Base-by-base conservation (phyloP, 2,329 filamentous ascomycete genomes). In the Hypoxylon sp. region DNA sequence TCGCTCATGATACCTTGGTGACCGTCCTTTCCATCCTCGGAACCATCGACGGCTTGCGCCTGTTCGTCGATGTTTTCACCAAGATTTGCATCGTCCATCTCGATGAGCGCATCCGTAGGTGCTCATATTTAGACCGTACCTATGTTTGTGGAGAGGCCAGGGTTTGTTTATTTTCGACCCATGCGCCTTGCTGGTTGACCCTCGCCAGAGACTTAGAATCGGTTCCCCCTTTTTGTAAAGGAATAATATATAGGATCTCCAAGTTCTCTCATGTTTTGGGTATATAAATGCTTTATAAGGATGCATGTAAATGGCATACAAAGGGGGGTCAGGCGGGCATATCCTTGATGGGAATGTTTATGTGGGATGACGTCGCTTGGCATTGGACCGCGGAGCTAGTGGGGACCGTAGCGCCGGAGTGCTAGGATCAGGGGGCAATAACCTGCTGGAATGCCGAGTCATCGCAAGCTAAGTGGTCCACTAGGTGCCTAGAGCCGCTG, bases 51-150 rank as follows among this genome's bases (percentile, higher is more conserved):
- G 20, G 48, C 72, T 49, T 79, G 74, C 6, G 77, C 72, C 54
- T 80, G 77, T 49, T 79, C 74, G 44, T 80, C 75, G 68, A 84
- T 80, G 42, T 78, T 78, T 2, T 82, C 75, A 64, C 76, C 75
- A 8, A 82, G 74, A 54, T 79, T 76, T 50, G 76, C 81, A 77
- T 84, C 81, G 68, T 84, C 78, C 83, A 85, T 85, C 64, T 64
- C 74, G 71, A 48, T 51, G 17, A 49, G 6, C 13, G 14, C 7
- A 35, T n/a, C 2, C 27, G 22, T 44, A 25, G 20, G 31, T 22
- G 14, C n/a, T 17, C 31, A 22, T 33, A 33, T 8, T 7, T 44
- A 11, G 25, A 44, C 42, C 44, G 35, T 55, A n/a, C n/a, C n/a
- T n/a, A 42, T 6, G 20, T 13, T 42, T 22, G 17, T 53, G 30